Conservation (phyloP, 345 rosid genomes). For the Fremontodendron californicum region DNA sequence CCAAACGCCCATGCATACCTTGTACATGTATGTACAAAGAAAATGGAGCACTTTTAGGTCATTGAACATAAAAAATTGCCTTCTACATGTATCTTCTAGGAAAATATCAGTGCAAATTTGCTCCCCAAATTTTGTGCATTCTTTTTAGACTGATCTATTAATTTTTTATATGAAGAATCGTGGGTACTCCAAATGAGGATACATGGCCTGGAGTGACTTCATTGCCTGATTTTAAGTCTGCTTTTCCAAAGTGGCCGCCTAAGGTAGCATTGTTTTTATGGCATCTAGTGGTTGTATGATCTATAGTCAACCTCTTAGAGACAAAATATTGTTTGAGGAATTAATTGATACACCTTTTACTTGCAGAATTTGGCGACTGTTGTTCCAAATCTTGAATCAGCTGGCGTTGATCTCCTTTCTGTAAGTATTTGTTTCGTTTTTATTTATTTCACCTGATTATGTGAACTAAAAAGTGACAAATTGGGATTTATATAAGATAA, state of each 20-base stretch:
- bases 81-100: constrained; percentile 1
- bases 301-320: constrained; percentile 44
- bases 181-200: constrained; percentile 94
- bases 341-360: constrained; percentile 15
- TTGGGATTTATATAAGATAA: background rate
- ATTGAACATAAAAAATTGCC: background rate
- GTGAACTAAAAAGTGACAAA: background rate
- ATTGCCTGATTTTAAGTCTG: constrained; percentile 85
- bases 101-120: background rate
- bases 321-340: constrained; percentile 41
- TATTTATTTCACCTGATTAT: background rate
- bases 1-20: background rate
- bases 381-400: constrained; percentile 70
- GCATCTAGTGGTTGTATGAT: constrained; percentile 36
- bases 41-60: constrained; percentile 4
- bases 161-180: constrained; percentile 41
- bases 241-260: constrained; percentile 90
- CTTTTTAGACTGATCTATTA: constrained; percentile 8
- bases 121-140: background rate
- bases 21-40: background rate
- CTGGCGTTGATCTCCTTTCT: constrained; percentile 79
- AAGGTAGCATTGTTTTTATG: constrained; percentile 44
- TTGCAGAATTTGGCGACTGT: constrained; percentile 63
- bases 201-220: constrained; percentile 92
- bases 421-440: constrained; percentile 43